phyloP scores from a whole-genome alignment of 148 eudicot genomes.

The Silene conica region DNA sequence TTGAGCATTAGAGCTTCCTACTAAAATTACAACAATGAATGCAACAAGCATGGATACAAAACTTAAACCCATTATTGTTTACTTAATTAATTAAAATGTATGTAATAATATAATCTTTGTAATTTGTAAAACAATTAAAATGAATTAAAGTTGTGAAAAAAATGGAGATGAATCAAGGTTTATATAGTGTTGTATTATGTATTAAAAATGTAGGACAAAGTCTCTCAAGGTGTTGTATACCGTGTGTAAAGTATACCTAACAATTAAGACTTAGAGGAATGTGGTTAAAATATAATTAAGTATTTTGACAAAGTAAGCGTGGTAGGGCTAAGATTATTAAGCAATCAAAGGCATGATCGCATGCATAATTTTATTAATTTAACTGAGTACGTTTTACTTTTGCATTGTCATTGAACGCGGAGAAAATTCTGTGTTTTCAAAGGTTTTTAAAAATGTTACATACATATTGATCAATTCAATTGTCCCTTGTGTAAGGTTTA shows the following conservation, averaged over 20 bases:
- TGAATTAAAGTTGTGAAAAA: slow-evolving; percentile 15
- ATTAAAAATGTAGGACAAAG: background rate
- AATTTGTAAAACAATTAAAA: too few species aligned
- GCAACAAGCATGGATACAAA: background rate
- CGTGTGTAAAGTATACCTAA: slow-evolving; percentile 23
- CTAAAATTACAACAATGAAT: slow-evolving; percentile 9
- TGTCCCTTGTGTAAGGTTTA: too few species aligned
- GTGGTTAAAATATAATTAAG: background rate
- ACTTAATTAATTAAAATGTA: too few species aligned
- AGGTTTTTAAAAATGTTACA: too few species aligned
- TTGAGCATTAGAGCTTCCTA: slow-evolving; percentile 25
- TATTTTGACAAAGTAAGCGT: background rate
- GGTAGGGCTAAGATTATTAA: background rate
- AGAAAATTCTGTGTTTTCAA: too few species aligned
- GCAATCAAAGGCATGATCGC: background rate
- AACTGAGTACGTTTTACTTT: background rate
- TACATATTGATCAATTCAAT: too few species aligned
- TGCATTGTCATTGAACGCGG: background rate
- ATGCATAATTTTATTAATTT: background rate
- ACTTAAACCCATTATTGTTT: slow-evolving; percentile 11
- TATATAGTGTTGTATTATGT: slow-evolving; percentile 16
- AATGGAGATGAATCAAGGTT: slow-evolving; percentile 11
- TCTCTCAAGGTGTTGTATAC: slow-evolving; percentile 11
- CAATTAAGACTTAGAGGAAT: slow-evolving; percentile 4
- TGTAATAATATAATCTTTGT: too few species aligned